Evolutionary conservation across 257 asterid genomes (phyloP).

Genomic region (Primulina huaijiensis): DNA sequence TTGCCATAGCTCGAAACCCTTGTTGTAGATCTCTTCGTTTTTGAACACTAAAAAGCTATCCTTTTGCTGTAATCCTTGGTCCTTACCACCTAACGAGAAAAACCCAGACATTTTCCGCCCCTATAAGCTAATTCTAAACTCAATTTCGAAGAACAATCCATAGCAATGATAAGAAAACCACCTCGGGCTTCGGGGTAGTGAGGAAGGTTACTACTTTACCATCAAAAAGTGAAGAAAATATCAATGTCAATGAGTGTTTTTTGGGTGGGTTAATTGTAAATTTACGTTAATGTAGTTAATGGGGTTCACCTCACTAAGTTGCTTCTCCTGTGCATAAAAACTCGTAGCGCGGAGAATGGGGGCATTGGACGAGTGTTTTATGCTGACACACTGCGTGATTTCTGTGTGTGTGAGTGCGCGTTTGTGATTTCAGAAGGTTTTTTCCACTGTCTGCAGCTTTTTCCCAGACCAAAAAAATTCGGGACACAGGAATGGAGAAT

Average conservation of each 20-base stretch:
- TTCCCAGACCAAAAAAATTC: slow-evolving; percentile 25
- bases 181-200: slow-evolving; percentile 16
- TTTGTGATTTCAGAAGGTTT: background rate
- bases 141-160: slow-evolving; percentile 46
- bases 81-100: slow-evolving; percentile 54
- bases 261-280: slow-evolving; percentile 17
- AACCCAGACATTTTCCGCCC: slow-evolving; percentile 63
- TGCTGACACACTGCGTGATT: slow-evolving; percentile 33
- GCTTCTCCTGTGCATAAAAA: slow-evolving; percentile 20
- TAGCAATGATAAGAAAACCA: slow-evolving; percentile 29
- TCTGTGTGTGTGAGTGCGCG: slow-evolving; percentile 30
- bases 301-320: background rate
- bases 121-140: slow-evolving; percentile 34
- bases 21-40: slow-evolving; percentile 71
- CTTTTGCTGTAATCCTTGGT: slow-evolving; percentile 25
- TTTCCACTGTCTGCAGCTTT: slow-evolving; percentile 32
- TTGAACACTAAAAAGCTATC: slow-evolving; percentile 46
- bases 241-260: background rate
- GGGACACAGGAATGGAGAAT: slow-evolving; percentile 6
- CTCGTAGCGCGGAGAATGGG: slow-evolving; percentile 1
- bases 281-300: background rate
- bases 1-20: slow-evolving; percentile 90
- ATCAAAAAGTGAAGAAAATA: background rate
- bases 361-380: slow-evolving; percentile 27
- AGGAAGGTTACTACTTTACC: background rate